A percentile compares a stretch with the other conserved stretches of the same genome.
These are phyloP conservation scores for Oryza brachyantha DNA, from an alignment of 176 grass and related monocot genomes.

Conservation along the genomic window DNA sequence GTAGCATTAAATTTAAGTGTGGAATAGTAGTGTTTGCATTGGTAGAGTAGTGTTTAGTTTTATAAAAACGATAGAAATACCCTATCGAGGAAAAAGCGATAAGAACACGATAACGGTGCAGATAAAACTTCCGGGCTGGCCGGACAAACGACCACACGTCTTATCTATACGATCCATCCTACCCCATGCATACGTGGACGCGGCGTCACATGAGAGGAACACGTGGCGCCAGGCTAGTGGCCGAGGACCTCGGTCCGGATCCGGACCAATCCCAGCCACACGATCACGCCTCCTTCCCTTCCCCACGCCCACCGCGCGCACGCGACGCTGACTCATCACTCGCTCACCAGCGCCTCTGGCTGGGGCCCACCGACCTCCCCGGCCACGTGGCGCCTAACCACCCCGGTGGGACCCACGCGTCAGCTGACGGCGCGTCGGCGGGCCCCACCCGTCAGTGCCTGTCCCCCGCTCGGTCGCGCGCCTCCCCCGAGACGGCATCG, in stretches of 20 bases:
- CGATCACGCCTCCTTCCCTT: not conserved
- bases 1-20: no score
- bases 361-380: not conserved
- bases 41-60: no score
- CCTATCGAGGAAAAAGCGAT: no score
- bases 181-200: not conserved
- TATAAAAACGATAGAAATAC: no score
- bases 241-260: no score
- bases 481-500: conserved; percentile 13
- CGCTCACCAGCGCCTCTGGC: no score
- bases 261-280: not conserved
- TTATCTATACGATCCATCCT: no score
- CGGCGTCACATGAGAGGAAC: not conserved
- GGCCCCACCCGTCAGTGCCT: not conserved
- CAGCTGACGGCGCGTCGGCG: no score
- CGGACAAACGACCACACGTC: no score
- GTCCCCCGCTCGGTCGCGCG: not conserved
- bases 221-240: conserved; percentile 26
- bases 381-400: conserved; percentile 10
- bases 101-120: no score
- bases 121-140: no score
- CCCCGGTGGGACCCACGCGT: not conserved
- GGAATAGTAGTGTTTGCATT: no score
- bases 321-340: conserved; percentile 34
- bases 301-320: conserved; percentile 12